Evolutionary conservation across 306 rosid genomes (phyloP).

Genomic region (Prunus salicina): DNA sequence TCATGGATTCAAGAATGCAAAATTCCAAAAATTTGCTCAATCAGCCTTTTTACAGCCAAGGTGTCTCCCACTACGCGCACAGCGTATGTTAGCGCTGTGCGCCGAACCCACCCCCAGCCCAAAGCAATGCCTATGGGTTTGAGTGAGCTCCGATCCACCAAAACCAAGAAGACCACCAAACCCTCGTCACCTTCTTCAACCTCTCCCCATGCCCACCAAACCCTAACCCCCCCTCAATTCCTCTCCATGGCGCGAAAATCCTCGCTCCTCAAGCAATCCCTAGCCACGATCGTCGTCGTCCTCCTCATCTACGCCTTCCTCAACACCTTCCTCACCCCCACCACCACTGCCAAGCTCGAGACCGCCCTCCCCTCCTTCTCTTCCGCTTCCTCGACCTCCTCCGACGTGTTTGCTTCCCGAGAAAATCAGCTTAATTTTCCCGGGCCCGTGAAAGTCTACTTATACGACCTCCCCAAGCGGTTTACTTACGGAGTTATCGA

Average conservation of each 20-base stretch:
- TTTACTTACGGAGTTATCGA: constrained; percentile 70
- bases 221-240: constrained; percentile 9
- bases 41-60: no score
- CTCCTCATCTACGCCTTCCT: constrained; percentile 45
- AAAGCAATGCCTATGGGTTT: background rate
- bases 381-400: constrained; percentile 27
- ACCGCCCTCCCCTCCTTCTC: constrained; percentile 23
- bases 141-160: constrained; percentile 17
- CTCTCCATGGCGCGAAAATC: constrained; percentile 52
- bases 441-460: constrained; percentile 40
- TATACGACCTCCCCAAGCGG: constrained; percentile 62
- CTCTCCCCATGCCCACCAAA: background rate
- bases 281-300: constrained; percentile 38
- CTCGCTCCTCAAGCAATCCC: constrained; percentile 52
- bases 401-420: background rate
- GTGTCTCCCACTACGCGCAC: background rate
- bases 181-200: background rate
- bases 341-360: constrained; percentile 41
- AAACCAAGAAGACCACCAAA: constrained; percentile 9
- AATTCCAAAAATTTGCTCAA: no score
- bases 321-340: constrained; percentile 44
- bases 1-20: no score
- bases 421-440: background rate
- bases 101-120: no score
- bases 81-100: background rate